phyloP scores from a whole-genome alignment of 805 yeast genomes.

The Priceomyces carsonii region DNA sequence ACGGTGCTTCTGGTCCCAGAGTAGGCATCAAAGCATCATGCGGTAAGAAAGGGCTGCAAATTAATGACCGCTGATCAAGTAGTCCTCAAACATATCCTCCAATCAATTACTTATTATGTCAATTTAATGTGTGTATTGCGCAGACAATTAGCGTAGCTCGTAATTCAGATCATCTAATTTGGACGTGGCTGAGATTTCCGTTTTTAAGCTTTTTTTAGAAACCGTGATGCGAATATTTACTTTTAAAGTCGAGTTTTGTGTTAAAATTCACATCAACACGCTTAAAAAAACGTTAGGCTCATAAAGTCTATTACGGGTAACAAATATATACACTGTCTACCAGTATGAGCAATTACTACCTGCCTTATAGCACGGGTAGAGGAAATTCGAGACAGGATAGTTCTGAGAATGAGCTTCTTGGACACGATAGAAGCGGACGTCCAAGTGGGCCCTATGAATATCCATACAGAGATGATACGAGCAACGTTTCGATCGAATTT shows the following conservation, averaged over 20 bases:
- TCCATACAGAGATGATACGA: conserved; percentile 7
- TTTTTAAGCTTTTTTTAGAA: conserved; percentile 7
- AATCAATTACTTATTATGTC: too few relatives aligned
- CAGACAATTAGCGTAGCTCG: too few relatives aligned
- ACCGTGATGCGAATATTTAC: conserved; percentile 3
- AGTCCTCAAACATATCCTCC: too few relatives aligned
- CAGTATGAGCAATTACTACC: conserved; percentile 7
- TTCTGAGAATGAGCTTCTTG: conserved; percentile 4
- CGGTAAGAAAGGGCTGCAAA: too few relatives aligned
- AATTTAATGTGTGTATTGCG: too few relatives aligned
- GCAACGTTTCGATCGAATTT: conserved; percentile 24
- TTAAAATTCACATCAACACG: conserved; percentile 3
- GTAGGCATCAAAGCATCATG: too few relatives aligned
- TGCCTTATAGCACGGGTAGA: conserved; percentile 9
- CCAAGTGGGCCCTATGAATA: conserved; percentile 3
- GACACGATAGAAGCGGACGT: not conserved
- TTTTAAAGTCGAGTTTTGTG: not conserved
- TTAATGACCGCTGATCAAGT: too few relatives aligned
- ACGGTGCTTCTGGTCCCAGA: too few relatives aligned
- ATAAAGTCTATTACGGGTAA: not conserved
- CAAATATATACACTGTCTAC: not conserved
- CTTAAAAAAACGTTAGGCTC: not conserved
- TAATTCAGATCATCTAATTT: too few relatives aligned
- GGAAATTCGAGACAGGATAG: conserved; percentile 8
- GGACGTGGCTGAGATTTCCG: conserved; percentile 2